These are phyloP conservation scores for Zygosaccharomyces kombuchaensis DNA, from an alignment of 805 yeast species.

Conservation along the genomic window DNA sequence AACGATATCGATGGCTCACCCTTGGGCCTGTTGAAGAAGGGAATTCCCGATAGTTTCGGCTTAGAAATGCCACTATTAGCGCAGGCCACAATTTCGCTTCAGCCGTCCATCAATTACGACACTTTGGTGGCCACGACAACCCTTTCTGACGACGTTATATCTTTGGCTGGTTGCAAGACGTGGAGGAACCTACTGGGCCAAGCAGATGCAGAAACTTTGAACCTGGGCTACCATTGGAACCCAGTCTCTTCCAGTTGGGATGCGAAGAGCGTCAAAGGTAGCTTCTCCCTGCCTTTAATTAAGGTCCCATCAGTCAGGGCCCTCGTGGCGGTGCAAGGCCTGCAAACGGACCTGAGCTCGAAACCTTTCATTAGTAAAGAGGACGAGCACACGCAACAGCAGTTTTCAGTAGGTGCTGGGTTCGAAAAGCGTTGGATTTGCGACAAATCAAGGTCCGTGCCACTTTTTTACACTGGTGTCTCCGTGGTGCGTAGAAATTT, in stretches of 20 bases:
- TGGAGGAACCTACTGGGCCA: conserved; percentile 53
- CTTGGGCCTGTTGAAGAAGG: conserved; percentile 7
- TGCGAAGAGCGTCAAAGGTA: conserved; percentile 48
- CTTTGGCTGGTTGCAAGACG: conserved; percentile 34
- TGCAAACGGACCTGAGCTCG: conserved; percentile 35
- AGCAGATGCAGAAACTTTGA: conserved; percentile 48
- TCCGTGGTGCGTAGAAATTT: conserved; percentile 55
- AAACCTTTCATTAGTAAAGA: conserved; percentile 12
- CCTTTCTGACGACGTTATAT: conserved; percentile 35
- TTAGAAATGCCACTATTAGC: conserved; percentile 42
- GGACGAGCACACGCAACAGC: conserved; percentile 15
- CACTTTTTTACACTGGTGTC: conserved; percentile 47
- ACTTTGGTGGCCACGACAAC: conserved; percentile 33
- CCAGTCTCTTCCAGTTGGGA: conserved; percentile 43
- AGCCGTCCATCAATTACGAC: conserved; percentile 33
- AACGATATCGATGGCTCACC: conserved; percentile 31
- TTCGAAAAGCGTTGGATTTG: conserved; percentile 37
- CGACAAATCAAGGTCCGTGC: conserved; percentile 17
- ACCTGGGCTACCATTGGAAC: conserved; percentile 46
- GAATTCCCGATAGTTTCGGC: conserved; percentile 32
- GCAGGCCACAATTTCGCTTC: conserved; percentile 41
- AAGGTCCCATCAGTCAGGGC: conserved; percentile 44
- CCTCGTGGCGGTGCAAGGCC: conserved; percentile 41
- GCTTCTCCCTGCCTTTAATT: conserved; percentile 43
- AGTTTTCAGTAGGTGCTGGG: conserved; percentile 48